A percentile compares a stretch with the other conserved stretches of the same genome.
These are phyloP conservation scores for Rhizophagus clarus DNA, from an alignment of 192 early-diverging fungal genomes.

Conservation along the genomic window DNA sequence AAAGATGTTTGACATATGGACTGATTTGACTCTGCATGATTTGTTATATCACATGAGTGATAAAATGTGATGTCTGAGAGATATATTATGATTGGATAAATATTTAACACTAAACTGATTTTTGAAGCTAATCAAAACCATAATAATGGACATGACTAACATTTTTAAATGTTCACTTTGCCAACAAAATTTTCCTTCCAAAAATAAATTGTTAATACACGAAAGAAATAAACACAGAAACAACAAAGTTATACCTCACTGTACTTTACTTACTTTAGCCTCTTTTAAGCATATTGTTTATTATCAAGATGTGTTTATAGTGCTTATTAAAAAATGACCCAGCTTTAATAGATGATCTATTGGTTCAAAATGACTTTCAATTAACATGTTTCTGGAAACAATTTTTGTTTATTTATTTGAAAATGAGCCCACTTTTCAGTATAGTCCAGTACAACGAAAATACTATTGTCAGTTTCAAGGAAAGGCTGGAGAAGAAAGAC, in stretches of 20 bases:
- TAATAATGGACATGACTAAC: too few relatives aligned
- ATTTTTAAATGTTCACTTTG: not conserved
- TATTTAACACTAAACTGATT: too few relatives aligned
- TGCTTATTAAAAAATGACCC: not conserved
- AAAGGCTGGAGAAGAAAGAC: not conserved
- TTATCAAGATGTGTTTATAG: too few relatives aligned
- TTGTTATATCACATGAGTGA: too few relatives aligned
- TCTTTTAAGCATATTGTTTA: not conserved
- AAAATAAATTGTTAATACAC: not conserved
- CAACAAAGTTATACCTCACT: not conserved
- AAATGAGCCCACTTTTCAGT: not conserved
- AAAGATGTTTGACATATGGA: too few relatives aligned
- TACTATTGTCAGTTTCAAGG: not conserved
- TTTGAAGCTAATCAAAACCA: too few relatives aligned
- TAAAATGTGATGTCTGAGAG: too few relatives aligned
- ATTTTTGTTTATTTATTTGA: constrained; percentile 7
- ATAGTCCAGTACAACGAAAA: not conserved
- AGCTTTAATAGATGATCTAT: not conserved
- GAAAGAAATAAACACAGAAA: not conserved
- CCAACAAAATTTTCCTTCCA: not conserved
- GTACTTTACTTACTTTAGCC: not conserved
- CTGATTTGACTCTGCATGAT: too few relatives aligned
- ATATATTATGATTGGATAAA: too few relatives aligned
- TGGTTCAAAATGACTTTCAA: not conserved
- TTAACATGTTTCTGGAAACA: not conserved